Base-by-base conservation (phyloP, 371 early-diverging fungal genomes). In the Capniomyces stellatus region DNA sequence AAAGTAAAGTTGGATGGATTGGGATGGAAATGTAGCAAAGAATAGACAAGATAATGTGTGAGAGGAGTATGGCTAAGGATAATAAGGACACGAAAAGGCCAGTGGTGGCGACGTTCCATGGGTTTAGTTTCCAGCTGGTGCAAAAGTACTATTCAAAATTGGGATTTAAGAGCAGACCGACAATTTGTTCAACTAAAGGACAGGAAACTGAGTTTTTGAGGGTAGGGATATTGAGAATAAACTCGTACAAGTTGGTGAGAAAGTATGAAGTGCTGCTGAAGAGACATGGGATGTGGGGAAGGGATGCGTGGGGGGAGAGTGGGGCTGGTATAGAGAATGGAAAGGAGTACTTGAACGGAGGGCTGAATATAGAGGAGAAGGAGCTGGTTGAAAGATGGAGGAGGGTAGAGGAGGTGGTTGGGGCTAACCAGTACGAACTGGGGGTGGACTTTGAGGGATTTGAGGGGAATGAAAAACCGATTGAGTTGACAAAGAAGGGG, bases 51-150 rank as follows among this genome's bases (percentile, higher is more conserved):
- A 31, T 31, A 19, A 68, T 72, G 25, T 51, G 52, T n/a, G 25
- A 39, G 3, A 43, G 44, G 19, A 51, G 42, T 6, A 19, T 57
- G 28, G 46, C 64, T 2, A 24, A 61, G 6, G 59, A 66, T 29
- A 72, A 72, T 27, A 29, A 10, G 18, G 4, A 3, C 2, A 2
- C 12, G 25, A 35, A 4, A 10, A 27, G 55, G 55, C 68, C 68
- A 6, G 44, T 43, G 44, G 58, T 66, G 3, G 59, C 66, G 12
- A 80, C 81, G 23, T 80, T 80, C 54, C 81, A 80, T 30, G 62
- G 74, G n/a, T 59, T 74, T 39, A 77, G 81, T 55, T 61, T 64
- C 18, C 55, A 61, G 1, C 49, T 77, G 1, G 42, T 80, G 1
- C 60, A 68, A 29, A 44, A 54, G 6, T 46, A 73, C 52, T 62